These are phyloP conservation scores for Fusarium luffae DNA, from an alignment of 2,329 filamentous ascomycete species.

Conservation along the genomic window DNA sequence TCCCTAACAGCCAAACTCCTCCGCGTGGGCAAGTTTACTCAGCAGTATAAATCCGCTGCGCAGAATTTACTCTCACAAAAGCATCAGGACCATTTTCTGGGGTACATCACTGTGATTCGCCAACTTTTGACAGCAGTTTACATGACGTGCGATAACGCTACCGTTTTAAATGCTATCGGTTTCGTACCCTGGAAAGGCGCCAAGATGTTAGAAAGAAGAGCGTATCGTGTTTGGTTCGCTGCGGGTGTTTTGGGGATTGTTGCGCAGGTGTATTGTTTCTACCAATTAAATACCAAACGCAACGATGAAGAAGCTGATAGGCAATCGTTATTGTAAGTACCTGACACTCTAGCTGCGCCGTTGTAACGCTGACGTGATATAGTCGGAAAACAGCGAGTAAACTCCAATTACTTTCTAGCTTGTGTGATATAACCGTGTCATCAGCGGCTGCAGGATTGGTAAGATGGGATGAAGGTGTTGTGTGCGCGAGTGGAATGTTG, in stretches of 20 bases:
- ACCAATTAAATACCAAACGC: background rate
- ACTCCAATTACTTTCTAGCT: background rate
- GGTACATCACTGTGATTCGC: constrained; percentile 12
- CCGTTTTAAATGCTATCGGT: constrained; percentile 27
- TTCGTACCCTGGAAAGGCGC: constrained; percentile 23
- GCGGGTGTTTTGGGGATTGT: constrained; percentile 4
- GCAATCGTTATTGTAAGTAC: constrained; percentile 15
- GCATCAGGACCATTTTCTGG: constrained; percentile 16
- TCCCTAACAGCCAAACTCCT: constrained; percentile 15
- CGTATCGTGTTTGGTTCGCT: constrained; percentile 24
- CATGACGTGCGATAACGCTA: constrained; percentile 16
- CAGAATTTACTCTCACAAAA: background rate
- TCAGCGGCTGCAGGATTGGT: constrained; percentile 19
- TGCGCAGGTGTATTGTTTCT: constrained; percentile 16
- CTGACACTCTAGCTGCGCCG: background rate
- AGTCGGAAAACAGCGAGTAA: constrained; percentile 11
- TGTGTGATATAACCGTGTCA: constrained; percentile 20
- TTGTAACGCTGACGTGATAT: constrained; percentile 14
- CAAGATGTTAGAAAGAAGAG: constrained; percentile 5
- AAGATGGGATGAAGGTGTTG: constrained; percentile 14
- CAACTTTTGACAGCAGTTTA: constrained; percentile 17
- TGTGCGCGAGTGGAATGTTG: constrained; percentile 15
- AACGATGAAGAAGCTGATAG: background rate
- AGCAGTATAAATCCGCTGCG: background rate
- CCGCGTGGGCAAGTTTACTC: constrained; percentile 1